Evolutionary conservation across 169 alveolate species (phyloP).

Genomic region (Eimeria praecox): DNA sequence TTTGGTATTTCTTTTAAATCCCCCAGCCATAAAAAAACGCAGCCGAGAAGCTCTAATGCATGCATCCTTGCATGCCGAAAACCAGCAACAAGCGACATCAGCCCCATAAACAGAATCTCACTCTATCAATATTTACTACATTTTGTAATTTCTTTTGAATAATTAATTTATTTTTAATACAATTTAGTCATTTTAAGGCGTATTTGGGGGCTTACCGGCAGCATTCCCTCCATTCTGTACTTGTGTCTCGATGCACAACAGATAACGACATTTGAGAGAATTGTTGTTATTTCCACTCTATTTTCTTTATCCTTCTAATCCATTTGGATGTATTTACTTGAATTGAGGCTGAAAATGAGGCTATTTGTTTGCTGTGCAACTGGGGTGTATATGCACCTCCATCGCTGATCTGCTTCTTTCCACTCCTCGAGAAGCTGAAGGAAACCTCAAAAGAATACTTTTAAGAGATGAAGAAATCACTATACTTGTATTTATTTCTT

Average conservation of each 20-base stretch:
- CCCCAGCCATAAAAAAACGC: neutral
- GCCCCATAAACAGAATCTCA: neutral
- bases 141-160: neutral
- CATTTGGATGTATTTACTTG: neutral
- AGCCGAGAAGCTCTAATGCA: neutral
- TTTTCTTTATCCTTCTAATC: neutral
- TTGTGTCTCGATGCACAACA: neutral
- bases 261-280: neutral
- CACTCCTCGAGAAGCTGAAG: no score
- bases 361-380: neutral
- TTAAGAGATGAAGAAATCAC: neutral
- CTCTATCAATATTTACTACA: neutral
- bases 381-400: neutral
- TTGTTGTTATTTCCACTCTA: neutral
- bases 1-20: neutral
- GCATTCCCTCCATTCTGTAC: neutral
- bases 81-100: neutral
- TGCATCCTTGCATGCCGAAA: neutral
- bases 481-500: neutral
- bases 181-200: neutral
- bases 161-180: neutral
- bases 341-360: no score
- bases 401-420: neutral
- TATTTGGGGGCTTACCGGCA: neutral
- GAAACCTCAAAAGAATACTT: neutral